Evolutionary conservation across 2,329 filamentous ascomycete species (phyloP).

Genomic region (Cladosporium oxysporum): DNA sequence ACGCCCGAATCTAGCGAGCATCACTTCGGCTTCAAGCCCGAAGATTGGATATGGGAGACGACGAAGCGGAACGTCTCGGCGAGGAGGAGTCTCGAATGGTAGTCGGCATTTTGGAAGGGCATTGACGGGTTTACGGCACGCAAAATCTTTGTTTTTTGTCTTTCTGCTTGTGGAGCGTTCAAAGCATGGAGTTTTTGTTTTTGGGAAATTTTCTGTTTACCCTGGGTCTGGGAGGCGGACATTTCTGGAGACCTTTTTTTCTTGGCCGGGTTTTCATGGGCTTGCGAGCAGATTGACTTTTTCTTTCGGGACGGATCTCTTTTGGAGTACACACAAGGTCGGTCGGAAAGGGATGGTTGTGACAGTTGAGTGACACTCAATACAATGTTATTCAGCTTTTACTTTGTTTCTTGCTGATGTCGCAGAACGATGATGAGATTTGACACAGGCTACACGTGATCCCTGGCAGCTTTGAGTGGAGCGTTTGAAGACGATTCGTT

Average conservation of each 20-base stretch:
- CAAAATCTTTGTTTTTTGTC: not conserved
- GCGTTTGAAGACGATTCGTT: not conserved
- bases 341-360: not conserved
- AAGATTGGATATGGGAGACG: constrained; percentile 15
- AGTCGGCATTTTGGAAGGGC: not conserved
- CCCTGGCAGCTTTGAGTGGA: not conserved
- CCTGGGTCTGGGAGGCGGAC: not conserved
- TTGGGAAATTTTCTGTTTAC: not conserved
- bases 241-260: not conserved
- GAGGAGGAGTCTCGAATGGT: constrained; percentile 17
- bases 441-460: not conserved
- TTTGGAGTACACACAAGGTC: not conserved
- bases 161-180: constrained; percentile 5
- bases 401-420: not conserved
- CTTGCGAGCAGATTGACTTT: not conserved
- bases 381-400: not conserved
- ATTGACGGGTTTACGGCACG: not conserved
- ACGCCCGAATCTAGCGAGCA: constrained; percentile 38
- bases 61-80: constrained; percentile 10
- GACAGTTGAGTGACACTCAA: not conserved
- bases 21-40: not conserved
- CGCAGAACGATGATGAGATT: not conserved
- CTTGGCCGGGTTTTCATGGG: not conserved
- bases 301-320: not conserved
- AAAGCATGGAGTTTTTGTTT: constrained; percentile 32